phyloP scores from a whole-genome alignment of 495 filamentous ascomycete species.

The Penicillium desertorum region DNA sequence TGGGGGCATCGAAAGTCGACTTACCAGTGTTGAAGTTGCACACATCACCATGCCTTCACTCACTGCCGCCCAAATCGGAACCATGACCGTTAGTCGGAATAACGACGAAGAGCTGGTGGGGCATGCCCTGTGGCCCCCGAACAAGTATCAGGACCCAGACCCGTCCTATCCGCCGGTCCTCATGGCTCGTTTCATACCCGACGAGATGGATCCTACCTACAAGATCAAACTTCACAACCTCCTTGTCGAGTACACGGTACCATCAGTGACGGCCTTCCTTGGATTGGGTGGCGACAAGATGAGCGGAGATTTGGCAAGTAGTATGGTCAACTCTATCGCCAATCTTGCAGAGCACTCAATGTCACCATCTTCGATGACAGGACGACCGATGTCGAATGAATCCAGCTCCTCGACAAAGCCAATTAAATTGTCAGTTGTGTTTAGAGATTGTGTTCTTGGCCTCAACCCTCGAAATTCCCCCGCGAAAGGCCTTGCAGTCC shows the following conservation, averaged over 20 bases:
- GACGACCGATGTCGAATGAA: slow-evolving; percentile 18
- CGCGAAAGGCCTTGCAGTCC: slow-evolving; percentile 72
- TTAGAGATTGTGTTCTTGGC: slow-evolving; percentile 78
- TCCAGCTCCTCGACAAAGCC: slow-evolving; percentile 41
- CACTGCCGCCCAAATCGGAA: slow-evolving; percentile 68
- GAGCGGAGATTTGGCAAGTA: slow-evolving; percentile 71
- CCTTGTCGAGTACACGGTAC: slow-evolving; percentile 79
- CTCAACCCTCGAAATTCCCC: slow-evolving; percentile 77
- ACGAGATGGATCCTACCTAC: slow-evolving; percentile 88
- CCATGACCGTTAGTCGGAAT: slow-evolving; percentile 61
- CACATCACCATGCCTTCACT: slow-evolving; percentile 84
- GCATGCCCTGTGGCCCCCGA: slow-evolving; percentile 38
- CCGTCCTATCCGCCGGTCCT: slow-evolving; percentile 54
- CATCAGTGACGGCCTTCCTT: slow-evolving; percentile 75
- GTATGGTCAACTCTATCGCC: slow-evolving; percentile 75
- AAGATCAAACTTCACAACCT: slow-evolving; percentile 83
- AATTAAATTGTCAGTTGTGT: slow-evolving; percentile 67
- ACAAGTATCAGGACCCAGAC: slow-evolving; percentile 14
- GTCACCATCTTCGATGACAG: slow-evolving; percentile 21
- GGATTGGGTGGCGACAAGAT: slow-evolving; percentile 64
- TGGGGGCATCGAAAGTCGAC: slow-evolving; percentile 57
- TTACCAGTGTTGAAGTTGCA: slow-evolving; percentile 67
- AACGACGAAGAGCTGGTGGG: slow-evolving; percentile 66
- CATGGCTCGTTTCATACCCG: slow-evolving; percentile 83
- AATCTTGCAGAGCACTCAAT: slow-evolving; percentile 60